Percentiles rank a stretch among this genome's conserved stretches.
phyloP scores from a whole-genome alignment of 345 rosid species.

The Erucastrum elatum region DNA sequence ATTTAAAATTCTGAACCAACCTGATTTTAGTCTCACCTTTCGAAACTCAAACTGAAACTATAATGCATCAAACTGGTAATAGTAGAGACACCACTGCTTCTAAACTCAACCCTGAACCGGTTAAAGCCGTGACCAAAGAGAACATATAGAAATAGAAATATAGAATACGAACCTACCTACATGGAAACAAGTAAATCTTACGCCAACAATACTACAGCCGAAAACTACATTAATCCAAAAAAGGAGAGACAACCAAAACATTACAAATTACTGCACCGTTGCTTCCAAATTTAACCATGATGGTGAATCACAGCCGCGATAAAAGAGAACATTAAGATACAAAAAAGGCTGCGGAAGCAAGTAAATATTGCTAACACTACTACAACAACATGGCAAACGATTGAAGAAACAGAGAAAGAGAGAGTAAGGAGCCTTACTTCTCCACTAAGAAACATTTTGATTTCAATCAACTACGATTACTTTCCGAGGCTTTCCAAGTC shows the following conservation, averaged over 20 bases:
- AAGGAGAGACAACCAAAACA: background rate
- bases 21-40: background rate
- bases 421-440: conserved; percentile 31
- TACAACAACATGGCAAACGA: conserved; percentile 22
- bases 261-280: background rate
- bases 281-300: background rate
- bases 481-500: conserved; percentile 44
- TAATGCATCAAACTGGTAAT: background rate
- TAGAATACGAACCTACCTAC: background rate
- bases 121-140: background rate
- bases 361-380: background rate
- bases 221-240: conserved; percentile 7
- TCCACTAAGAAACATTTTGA: conserved; percentile 16
- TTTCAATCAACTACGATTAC: conserved; percentile 36
- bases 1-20: too few species aligned
- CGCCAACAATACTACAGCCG: conserved; percentile 18
- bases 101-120: background rate
- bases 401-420: background rate
- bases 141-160: background rate
- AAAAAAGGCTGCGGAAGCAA: background rate
- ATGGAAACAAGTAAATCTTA: background rate
- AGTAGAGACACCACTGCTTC: background rate
- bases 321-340: background rate
- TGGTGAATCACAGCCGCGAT: background rate
- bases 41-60: background rate